phyloP scores from a whole-genome alignment of 441 rosid species.

The Adansonia grandidieri region DNA sequence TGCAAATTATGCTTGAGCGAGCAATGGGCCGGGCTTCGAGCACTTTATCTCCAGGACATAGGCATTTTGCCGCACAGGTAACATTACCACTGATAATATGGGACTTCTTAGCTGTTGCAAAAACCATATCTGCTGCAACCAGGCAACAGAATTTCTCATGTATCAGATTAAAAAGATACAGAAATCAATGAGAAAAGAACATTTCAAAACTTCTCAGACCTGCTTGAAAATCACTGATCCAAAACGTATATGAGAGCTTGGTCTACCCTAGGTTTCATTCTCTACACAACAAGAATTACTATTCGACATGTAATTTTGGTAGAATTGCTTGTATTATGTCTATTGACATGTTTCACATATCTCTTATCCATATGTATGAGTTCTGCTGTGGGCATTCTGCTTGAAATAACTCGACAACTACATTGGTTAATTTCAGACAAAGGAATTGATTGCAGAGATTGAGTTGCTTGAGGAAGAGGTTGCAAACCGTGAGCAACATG shows the following conservation, averaged over 20 bases:
- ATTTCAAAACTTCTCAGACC: neutral
- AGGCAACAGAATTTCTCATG: no score
- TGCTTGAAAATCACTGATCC: neutral
- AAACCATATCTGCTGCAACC: no score
- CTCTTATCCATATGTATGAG: neutral
- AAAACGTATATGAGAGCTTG: neutral
- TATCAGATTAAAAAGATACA: no score
- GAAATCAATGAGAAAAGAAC: no score
- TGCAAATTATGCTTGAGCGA: slow-evolving; percentile 73
- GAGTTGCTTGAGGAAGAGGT: slow-evolving; percentile 87
- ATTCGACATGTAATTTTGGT: neutral
- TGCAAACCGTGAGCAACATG: slow-evolving; percentile 74
- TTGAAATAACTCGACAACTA: slow-evolving; percentile 21
- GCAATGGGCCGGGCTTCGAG: slow-evolving; percentile 91
- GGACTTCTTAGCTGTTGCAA: neutral
- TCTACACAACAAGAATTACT: neutral
- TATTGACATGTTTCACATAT: neutral
- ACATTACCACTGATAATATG: neutral
- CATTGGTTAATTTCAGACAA: slow-evolving; percentile 53
- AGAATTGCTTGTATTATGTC: neutral
- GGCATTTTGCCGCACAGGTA: slow-evolving; percentile 78
- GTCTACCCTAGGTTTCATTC: neutral
- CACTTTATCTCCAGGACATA: slow-evolving; percentile 85
- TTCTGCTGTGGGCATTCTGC: neutral
- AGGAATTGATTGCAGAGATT: slow-evolving; percentile 78